Percentiles rank a stretch among this genome's conserved stretches.
phyloP scores from a whole-genome alignment of 2,329 filamentous ascomycete genomes.

The Sporothrix variecibatus region DNA sequence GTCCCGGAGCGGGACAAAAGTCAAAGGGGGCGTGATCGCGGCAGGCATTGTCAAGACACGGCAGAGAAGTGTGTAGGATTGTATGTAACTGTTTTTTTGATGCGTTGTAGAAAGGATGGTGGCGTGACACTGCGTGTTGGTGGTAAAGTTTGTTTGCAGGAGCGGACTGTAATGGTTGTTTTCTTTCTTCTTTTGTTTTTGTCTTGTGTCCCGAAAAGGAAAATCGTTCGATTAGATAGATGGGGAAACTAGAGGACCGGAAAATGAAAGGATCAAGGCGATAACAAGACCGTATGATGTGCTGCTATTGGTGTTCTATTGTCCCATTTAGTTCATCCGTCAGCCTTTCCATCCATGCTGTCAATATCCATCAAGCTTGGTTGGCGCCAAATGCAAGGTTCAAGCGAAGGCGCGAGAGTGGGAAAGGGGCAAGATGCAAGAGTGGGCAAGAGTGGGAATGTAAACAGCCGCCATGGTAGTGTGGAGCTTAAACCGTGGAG shows the following conservation, averaged over 20 bases:
- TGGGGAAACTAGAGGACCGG: not conserved
- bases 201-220: not conserved
- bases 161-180: not conserved
- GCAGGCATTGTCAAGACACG: conserved; percentile 18
- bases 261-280: not conserved
- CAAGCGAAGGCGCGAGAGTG: not conserved
- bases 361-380: not conserved
- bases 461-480: not conserved
- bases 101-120: not conserved
- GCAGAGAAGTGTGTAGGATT: not conserved
- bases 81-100: not conserved
- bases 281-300: not conserved
- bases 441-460: not conserved
- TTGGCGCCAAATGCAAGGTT: not conserved
- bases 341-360: not conserved
- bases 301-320: too few relatives aligned
- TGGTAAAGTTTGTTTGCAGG: not conserved
- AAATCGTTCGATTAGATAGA: not conserved
- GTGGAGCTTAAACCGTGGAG: not conserved
- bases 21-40: conserved; percentile 27
- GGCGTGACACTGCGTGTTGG: not conserved
- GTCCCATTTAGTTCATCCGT: too few relatives aligned
- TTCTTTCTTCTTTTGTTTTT: not conserved
- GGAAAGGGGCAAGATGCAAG: not conserved
- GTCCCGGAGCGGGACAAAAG: conserved; percentile 21